phyloP scores from a whole-genome alignment of 306 rosid species.

The Rosa rugosa region DNA sequence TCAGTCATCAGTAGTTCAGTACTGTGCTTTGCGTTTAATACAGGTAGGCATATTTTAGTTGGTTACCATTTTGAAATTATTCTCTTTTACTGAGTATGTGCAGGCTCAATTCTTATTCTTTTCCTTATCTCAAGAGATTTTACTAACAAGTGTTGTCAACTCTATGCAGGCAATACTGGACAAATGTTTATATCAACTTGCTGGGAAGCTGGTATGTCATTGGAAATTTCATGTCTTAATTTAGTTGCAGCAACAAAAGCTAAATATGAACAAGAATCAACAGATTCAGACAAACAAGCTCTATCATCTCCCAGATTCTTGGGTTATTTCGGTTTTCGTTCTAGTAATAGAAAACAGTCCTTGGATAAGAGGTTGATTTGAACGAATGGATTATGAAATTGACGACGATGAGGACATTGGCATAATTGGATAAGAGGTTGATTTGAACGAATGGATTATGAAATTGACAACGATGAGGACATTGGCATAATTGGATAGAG shows the following conservation, averaged over 20 bases:
- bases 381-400: too few relatives aligned
- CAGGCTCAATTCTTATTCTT: neutral
- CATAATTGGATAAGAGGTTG: conserved; percentile 23
- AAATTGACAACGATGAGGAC: too few relatives aligned
- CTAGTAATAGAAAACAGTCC: conserved; percentile 62
- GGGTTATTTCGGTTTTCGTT: conserved; percentile 84
- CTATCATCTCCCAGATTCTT: conserved; percentile 74
- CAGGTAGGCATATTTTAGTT: conserved; percentile 46
- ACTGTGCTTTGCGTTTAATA: conserved; percentile 43
- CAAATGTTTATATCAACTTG: conserved; percentile 94
- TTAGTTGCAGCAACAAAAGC: conserved; percentile 12
- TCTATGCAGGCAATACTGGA: conserved; percentile 83
- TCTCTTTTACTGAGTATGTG: neutral
- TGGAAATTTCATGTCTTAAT: conserved; percentile 12
- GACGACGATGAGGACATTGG: too few relatives aligned
- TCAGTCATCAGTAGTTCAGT: conserved; percentile 32
- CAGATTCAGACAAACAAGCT: conserved; percentile 52
- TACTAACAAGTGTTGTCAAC: conserved; percentile 31
- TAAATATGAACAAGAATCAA: conserved; percentile 64
- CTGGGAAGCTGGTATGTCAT: conserved; percentile 86
- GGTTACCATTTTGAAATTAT: conserved; percentile 1
- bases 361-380: conserved; percentile 47
- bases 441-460: too few relatives aligned
- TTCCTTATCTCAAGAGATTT: conserved; percentile 9
- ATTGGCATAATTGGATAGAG: too few relatives aligned